Conservation (phyloP, 176 grass and related monocot genomes). For the Metroxylon sagu region DNA sequence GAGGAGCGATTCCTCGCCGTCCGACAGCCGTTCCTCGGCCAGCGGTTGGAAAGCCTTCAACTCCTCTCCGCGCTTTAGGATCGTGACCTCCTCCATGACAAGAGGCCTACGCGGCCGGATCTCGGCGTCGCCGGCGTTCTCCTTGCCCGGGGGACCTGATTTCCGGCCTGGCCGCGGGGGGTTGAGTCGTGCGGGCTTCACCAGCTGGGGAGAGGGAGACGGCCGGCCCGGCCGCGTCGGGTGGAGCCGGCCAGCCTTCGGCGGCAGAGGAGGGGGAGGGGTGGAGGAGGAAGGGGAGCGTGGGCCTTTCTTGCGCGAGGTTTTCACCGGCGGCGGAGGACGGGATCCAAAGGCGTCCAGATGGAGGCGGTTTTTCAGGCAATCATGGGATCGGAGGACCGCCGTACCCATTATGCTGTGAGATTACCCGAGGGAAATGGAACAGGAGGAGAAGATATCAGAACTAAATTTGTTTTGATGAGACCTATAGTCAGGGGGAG, state of each 20-base stretch:
- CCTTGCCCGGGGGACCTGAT: slow-evolving; percentile 18
- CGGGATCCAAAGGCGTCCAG: slow-evolving; percentile 27
- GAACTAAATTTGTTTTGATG: no score
- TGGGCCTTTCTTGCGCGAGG: slow-evolving; percentile 10
- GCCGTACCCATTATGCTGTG: slow-evolving; percentile 26
- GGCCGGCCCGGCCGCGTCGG: not conserved
- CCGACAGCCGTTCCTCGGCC: not conserved
- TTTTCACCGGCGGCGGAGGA: slow-evolving; percentile 1
- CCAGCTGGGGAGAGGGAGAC: not conserved
- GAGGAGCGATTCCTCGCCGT: not conserved
- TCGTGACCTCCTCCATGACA: slow-evolving; percentile 42
- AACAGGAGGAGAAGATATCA: no score
- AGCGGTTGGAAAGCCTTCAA: not conserved
- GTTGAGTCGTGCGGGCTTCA: not conserved
- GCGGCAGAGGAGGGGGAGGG: not conserved
- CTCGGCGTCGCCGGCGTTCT: not conserved
- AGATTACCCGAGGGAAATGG: not conserved
- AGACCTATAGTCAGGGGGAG: no score
- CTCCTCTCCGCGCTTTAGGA: slow-evolving; percentile 70
- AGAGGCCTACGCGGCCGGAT: slow-evolving; percentile 5
- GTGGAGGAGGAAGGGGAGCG: slow-evolving; percentile 7
- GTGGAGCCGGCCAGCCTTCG: not conserved
- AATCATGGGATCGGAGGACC: slow-evolving; percentile 42
- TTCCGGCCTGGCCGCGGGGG: not conserved
- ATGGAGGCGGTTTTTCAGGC: slow-evolving; percentile 26